These are phyloP conservation scores for Lycium barbarum DNA, from an alignment of 257 asterid species.

Conservation along the genomic window DNA sequence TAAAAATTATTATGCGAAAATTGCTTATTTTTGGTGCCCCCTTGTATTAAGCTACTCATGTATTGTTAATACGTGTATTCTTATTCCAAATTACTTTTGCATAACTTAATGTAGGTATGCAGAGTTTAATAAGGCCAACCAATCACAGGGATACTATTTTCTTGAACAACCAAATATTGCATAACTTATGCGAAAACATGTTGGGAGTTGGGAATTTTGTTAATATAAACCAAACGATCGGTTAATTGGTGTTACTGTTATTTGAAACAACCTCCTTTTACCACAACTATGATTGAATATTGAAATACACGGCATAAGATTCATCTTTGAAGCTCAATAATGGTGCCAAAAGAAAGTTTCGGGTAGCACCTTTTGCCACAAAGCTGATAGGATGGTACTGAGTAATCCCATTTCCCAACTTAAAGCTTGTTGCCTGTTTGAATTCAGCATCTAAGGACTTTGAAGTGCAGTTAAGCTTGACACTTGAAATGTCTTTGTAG, in stretches of 20 bases:
- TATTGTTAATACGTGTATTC: no score
- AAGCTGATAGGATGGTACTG: conserved; percentile 82
- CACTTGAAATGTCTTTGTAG: conserved; percentile 33
- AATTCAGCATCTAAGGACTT: conserved; percentile 46
- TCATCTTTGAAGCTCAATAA: conserved; percentile 78
- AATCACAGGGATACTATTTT: background rate
- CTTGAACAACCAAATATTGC: background rate
- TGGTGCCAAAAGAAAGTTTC: conserved; percentile 68
- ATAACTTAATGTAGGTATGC: background rate
- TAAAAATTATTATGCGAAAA: no score
- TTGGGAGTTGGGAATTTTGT: background rate
- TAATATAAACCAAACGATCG: background rate
- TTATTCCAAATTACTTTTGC: no score
- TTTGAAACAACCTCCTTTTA: background rate
- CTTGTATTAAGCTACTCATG: no score
- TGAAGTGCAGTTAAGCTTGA: conserved; percentile 53
- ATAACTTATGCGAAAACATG: background rate
- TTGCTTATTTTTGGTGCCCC: no score
- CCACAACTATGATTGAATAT: conserved; percentile 27
- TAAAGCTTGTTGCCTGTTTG: conserved; percentile 59
- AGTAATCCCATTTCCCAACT: conserved; percentile 53
- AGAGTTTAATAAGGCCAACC: background rate
- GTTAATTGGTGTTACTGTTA: background rate
- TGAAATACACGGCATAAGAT: conserved; percentile 78
- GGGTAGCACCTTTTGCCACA: conserved; percentile 61